Percentiles rank a stretch among this genome's conserved stretches.
phyloP scores from a whole-genome alignment of 805 yeast genomes.

The Ogataea angusta region DNA sequence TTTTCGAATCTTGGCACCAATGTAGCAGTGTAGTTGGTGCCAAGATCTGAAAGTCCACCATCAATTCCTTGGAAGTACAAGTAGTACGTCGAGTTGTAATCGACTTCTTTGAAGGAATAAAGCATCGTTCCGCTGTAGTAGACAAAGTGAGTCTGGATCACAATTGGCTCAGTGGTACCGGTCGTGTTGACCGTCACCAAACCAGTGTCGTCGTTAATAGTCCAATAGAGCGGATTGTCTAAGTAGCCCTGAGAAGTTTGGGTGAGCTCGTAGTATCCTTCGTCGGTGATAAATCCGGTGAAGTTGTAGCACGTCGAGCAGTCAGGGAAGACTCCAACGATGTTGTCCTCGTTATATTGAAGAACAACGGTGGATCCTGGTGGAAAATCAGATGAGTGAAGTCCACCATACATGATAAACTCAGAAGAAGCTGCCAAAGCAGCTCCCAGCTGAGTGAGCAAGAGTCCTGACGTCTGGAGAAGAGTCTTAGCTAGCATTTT shows the following conservation, averaged over 20 bases:
- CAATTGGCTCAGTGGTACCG: not conserved
- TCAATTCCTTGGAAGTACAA: not conserved
- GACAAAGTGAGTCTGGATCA: not conserved
- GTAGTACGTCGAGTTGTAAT: not conserved
- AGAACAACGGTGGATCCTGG: not conserved
- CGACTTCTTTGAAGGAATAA: not conserved
- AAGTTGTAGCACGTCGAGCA: constrained; percentile 1
- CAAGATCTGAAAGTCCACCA: not conserved
- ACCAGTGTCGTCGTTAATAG: not conserved
- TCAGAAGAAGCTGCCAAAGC: not conserved
- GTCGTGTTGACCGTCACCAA: not conserved
- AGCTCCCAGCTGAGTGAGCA: not conserved
- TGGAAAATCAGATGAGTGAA: not conserved
- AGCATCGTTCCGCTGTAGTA: not conserved
- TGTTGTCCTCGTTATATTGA: constrained; percentile 1
- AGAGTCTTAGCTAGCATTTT: not conserved
- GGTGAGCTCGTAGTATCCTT: not conserved
- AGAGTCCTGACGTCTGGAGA: too few species aligned
- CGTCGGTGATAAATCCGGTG: constrained; percentile 1
- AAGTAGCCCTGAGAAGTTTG: not conserved
- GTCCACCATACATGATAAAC: not conserved
- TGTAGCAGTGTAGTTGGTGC: not conserved
- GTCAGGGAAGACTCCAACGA: not conserved
- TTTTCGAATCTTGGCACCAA: not conserved
- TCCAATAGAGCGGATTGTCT: not conserved